These are phyloP conservation scores for Cordyceps tenuipes DNA, from an alignment of 2,329 filamentous ascomycete genomes.

Conservation along the genomic window DNA sequence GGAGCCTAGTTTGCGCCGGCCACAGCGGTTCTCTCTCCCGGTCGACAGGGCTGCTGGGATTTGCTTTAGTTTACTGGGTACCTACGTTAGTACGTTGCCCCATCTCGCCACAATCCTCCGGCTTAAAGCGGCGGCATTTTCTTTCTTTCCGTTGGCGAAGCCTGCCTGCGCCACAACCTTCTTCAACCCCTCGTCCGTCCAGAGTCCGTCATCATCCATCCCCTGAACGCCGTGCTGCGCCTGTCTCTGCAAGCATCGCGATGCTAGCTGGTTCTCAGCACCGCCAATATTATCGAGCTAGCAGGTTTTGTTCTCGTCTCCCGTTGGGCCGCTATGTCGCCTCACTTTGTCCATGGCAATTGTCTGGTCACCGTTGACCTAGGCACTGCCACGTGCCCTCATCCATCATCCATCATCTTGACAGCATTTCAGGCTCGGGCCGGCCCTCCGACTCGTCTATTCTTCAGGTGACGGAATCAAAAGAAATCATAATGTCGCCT, in stretches of 20 bases:
- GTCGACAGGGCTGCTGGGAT: not conserved
- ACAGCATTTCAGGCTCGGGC: not conserved
- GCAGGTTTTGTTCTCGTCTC: not conserved
- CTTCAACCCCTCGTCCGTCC: not conserved
- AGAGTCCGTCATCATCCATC: no score
- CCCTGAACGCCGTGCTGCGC: no score
- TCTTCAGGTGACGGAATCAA: not conserved
- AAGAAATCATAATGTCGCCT: not conserved
- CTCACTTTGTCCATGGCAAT: not conserved
- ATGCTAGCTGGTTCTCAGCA: not conserved
- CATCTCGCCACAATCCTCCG: no score
- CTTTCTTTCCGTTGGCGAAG: not conserved
- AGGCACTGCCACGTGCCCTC: not conserved
- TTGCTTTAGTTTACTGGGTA: not conserved
- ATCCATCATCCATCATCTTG: not conserved
- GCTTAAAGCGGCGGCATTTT: conserved; percentile 4
- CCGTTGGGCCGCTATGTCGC: not conserved
- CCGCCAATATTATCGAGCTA: not conserved
- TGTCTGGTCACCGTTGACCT: not conserved
- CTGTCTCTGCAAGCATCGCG: not conserved
- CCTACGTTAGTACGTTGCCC: not conserved
- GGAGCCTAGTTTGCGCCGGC: not conserved
- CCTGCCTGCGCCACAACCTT: not conserved
- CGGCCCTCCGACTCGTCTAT: not conserved
- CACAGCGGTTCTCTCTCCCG: not conserved